A percentile compares a stretch with the other conserved stretches of the same genome.
phyloP scores from a whole-genome alignment of 306 rosid species.

The Corylus avellana region DNA sequence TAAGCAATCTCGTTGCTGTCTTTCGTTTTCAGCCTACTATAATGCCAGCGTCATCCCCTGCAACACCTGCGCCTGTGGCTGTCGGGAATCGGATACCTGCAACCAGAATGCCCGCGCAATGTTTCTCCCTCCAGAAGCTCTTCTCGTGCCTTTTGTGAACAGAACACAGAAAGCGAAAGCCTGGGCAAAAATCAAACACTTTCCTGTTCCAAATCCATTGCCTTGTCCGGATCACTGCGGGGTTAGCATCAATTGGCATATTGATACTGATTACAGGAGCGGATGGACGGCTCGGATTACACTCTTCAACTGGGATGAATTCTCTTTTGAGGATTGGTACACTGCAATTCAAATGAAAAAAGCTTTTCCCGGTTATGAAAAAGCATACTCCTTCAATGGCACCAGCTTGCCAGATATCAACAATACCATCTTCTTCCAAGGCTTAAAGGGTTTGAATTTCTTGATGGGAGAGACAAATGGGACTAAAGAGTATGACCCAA shows the following conservation, averaged over 20 bases:
- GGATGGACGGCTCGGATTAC: conserved; percentile 94
- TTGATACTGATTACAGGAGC: conserved; percentile 49
- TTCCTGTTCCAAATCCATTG: conserved; percentile 35
- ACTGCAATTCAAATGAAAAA: conserved; percentile 50
- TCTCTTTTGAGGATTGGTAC: conserved; percentile 70
- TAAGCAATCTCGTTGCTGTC: conserved; percentile 59
- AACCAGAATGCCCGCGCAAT: conserved; percentile 32
- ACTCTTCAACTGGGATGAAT: conserved; percentile 67
- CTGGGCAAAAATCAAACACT: conserved; percentile 67
- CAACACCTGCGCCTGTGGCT: conserved; percentile 87
- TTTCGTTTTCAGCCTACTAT: conserved; percentile 73
- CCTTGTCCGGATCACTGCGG: conserved; percentile 86
- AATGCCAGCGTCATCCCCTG: conserved; percentile 77
- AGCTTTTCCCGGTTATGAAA: conserved; percentile 46
- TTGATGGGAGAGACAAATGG: conserved; percentile 63
- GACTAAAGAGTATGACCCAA: conserved; percentile 33
- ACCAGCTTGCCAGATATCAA: conserved; percentile 48
- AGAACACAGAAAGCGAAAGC: conserved; percentile 63
- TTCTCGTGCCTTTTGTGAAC: conserved; percentile 69
- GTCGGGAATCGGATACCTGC: conserved; percentile 42
- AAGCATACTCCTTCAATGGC: conserved; percentile 77
- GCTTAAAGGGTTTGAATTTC: conserved; percentile 58
- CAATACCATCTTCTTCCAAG: conserved; percentile 61
- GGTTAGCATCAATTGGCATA: conserved; percentile 83
- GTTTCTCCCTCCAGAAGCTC: conserved; percentile 67